These are phyloP conservation scores for Linum trigynum DNA, from an alignment of 345 rosid genomes.

Conservation along the genomic window DNA sequence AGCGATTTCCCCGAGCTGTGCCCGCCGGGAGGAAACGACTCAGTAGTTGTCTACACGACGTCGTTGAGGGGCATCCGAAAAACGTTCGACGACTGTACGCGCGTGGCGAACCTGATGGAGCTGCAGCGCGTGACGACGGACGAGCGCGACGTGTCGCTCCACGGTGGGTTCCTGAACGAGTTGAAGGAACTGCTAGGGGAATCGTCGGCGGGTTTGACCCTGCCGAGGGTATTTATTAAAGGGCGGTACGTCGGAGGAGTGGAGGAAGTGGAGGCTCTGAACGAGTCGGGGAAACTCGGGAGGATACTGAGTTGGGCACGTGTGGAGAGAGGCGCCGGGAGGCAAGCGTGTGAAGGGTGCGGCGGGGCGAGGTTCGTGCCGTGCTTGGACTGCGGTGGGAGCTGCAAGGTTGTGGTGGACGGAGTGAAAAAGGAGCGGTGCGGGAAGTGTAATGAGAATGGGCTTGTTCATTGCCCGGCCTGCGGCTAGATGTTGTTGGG, in stretches of 20 bases:
- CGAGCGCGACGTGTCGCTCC: conserved; percentile 83
- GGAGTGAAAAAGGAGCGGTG: conserved; percentile 47
- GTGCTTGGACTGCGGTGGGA: conserved; percentile 80
- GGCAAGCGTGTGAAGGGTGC: conserved; percentile 75
- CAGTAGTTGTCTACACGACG: conserved; percentile 76
- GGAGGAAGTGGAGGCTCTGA: conserved; percentile 54
- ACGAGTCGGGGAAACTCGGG: conserved; percentile 61
- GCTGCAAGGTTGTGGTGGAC: conserved; percentile 56
- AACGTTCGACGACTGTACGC: conserved; percentile 64
- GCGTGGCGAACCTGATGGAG: conserved; percentile 45
- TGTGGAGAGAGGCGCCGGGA: conserved; percentile 59
- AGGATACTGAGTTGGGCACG: conserved; percentile 53
- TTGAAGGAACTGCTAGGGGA: conserved; percentile 45
- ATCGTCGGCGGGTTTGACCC: conserved; percentile 21
- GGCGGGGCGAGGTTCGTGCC: conserved; percentile 86
- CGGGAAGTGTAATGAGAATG: conserved; percentile 75
- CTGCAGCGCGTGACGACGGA: conserved; percentile 53
- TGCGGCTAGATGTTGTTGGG: conserved; percentile 25
- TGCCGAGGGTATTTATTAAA: conserved; percentile 75
- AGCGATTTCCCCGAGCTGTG: conserved; percentile 61
- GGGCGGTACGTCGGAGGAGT: conserved; percentile 82
- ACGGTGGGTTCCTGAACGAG: conserved; percentile 61
- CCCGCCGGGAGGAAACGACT: conserved; percentile 63
- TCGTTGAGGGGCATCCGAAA: conserved; percentile 77
- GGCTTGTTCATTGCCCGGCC: conserved; percentile 62